Evolutionary conservation across 805 yeast species (phyloP), one percentile per base, ranked within the genome.

Genomic region (Suhomyces pyralidae): DNA sequence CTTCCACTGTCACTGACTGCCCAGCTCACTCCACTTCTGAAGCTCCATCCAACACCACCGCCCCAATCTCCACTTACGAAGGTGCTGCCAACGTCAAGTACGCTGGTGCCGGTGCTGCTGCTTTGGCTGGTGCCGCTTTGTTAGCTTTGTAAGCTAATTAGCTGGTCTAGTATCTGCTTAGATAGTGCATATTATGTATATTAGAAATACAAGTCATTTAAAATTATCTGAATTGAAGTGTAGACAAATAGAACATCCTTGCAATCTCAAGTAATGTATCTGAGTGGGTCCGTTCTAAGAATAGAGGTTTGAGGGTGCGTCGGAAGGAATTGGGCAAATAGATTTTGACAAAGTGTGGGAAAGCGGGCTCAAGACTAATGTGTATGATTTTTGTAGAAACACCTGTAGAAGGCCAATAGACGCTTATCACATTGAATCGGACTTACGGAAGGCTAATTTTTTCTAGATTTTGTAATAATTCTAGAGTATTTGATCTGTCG

Each of bases 71-170:
- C 48, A 61, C 75, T 56, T 72, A 34, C 49, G 70, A 67, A 61
- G 77, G 67, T 69, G 70, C 67, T 61, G 77, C 69, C 55, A 61
- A 60, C 57, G 59, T 59, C 60, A 67, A 53, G 55, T 58, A 51
- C 55, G 64, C 61, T 62, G 77, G 75, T 56, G 78, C 70, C 53
- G 79, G 78, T 72, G 77, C 70, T 63, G 78, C 73, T 67, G 78
- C 75, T 61, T 68, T 74, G 66, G 78, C 78, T 67, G 74, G 74
- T 50, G 78, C 78, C 73, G 79, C 78, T 69, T 73, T 74, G 66
- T 81, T 57, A 52, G 60, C 60, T 52, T 57, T 57, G 53, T 57
- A 57, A 57, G 51, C 34, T 36, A 36, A 10, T 45, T 54, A 51
- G 46, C 51, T 48, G 28, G 28, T 48, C 28, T 42, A 17, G 17